These are phyloP conservation scores for Boletus subcaerulescens DNA, from an alignment of 768 basidiomycete genomes.

Conservation along the genomic window DNA sequence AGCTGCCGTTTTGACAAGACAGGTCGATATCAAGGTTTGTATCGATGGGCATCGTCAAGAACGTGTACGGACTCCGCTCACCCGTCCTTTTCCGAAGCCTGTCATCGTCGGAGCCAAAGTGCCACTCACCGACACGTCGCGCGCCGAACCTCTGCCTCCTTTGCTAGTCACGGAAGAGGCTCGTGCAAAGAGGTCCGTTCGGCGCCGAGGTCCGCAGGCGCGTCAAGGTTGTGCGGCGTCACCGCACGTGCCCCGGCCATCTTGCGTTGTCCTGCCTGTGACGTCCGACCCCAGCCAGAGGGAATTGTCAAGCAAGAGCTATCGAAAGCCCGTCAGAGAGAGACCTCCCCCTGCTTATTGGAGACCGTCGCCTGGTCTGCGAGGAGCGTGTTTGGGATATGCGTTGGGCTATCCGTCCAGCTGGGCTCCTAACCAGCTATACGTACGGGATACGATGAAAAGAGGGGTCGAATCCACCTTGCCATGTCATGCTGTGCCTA, in stretches of 20 bases:
- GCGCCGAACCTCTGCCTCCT: conserved; percentile 9
- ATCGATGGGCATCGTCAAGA: background rate
- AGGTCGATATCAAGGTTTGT: conserved; percentile 19
- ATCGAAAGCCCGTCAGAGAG: conserved; percentile 11
- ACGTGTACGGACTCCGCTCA: background rate
- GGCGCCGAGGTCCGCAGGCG: background rate
- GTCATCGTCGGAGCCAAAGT: conserved; percentile 9
- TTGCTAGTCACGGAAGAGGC: conserved; percentile 25
- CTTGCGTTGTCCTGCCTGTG: conserved; percentile 19
- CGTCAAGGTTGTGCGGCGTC: conserved; percentile 5
- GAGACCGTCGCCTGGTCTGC: conserved; percentile 22
- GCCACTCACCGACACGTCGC: background rate
- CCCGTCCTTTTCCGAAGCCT: conserved; percentile 8
- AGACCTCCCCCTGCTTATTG: conserved; percentile 27
- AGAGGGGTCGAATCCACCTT: conserved; percentile 10
- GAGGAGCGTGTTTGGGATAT: conserved; percentile 30
- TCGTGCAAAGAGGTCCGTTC: background rate
- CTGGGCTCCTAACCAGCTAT: conserved; percentile 22
- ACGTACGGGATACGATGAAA: conserved; percentile 29
- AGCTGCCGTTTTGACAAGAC: conserved; percentile 18
- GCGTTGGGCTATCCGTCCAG: conserved; percentile 31
- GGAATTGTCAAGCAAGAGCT: conserved; percentile 1
- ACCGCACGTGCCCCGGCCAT: conserved; percentile 22
- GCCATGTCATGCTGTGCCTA: conserved; percentile 20
- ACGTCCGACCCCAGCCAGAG: background rate